Evolutionary conservation across 78 protist genomes (phyloP), one percentile per base, ranked within the genome.

Genomic region (Dictyostelium citrinum): DNA sequence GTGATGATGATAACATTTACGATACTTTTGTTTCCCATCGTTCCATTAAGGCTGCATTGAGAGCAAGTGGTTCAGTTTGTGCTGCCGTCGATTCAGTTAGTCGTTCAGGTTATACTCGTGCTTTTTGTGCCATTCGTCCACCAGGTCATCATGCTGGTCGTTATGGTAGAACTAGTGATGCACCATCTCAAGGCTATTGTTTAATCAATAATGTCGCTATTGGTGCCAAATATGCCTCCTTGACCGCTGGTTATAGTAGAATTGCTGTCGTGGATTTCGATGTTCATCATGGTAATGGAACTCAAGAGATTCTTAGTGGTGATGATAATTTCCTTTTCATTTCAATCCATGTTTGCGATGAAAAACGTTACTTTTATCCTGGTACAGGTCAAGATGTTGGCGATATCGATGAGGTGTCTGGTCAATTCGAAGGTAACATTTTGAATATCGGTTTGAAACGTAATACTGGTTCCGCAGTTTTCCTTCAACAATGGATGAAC

Each of bases 211-310:
- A 91, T 39, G 96, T 94, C 7, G 98, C 97, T 24, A 83, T 95
- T 49, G 98, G 96, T 41, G 98, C 98, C 70, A 81, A 81, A 41
- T 82, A 90, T 37, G 98, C 98, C 3, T 29, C 81, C 3, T 20
- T 49, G 27, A 67, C 74, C 10, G 68, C 74, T 27, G 79, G 84
- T 4, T 55, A 91, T 74, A 8, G 33, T 9, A 83, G 97, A 49
- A 84, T 96, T 37, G 96, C 96, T 5, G 61, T 96, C 10, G 95
- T 96, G 6, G 98, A 96, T 55, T 96, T 88, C 64, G 97, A 95
- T 51, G 97, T 96, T 67, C 98, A 96, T 49, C 97, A 95, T 83
- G 98, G 97, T 45, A 90, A 95, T 79, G 98, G 98, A 7, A 96
- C 98, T 12, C 92, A 95, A 68, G 97, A 93, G 51, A 77, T 96